phyloP scores from a whole-genome alignment of 192 early-diverging fungal genomes.

The Gigaspora rosea region DNA sequence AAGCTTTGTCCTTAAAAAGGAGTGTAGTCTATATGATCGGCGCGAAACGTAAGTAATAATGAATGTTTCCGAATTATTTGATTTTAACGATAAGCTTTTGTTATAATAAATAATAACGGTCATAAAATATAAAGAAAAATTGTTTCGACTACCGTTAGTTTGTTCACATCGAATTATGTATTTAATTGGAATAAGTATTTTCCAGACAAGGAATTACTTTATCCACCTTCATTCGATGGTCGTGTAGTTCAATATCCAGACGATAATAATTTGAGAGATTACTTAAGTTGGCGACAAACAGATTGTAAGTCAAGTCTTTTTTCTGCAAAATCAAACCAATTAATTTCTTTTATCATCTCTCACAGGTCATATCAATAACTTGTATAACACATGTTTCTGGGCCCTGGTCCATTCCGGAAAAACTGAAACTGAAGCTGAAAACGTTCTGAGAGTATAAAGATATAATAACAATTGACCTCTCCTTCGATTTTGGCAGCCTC shows the following conservation, averaged over 20 bases:
- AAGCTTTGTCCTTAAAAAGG: slow-evolving; percentile 73
- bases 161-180: slow-evolving; percentile 88
- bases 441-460: slow-evolving; percentile 60
- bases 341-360: neutral
- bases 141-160: slow-evolving; percentile 73
- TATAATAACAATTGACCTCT: neutral
- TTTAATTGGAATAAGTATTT: slow-evolving; percentile 81
- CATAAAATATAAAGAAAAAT: slow-evolving; percentile 64
- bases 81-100: slow-evolving; percentile 29
- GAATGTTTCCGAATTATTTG: slow-evolving; percentile 22
- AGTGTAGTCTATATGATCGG: slow-evolving; percentile 68
- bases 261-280: slow-evolving; percentile 82
- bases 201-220: slow-evolving; percentile 58
- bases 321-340: neutral
- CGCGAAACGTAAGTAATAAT: slow-evolving; percentile 56
- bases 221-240: slow-evolving; percentile 90
- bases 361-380: slow-evolving; percentile 80
- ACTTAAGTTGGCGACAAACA: slow-evolving; percentile 92
- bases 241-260: slow-evolving; percentile 87
- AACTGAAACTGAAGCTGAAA: slow-evolving; percentile 75
- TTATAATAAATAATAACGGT: neutral
- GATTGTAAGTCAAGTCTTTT: slow-evolving; percentile 59
- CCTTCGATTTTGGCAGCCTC: neutral
- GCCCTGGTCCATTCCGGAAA: slow-evolving; percentile 74
- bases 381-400: slow-evolving; percentile 98